phyloP scores from a whole-genome alignment of 2,329 filamentous ascomycete genomes.

The Pyrenophora teres region DNA sequence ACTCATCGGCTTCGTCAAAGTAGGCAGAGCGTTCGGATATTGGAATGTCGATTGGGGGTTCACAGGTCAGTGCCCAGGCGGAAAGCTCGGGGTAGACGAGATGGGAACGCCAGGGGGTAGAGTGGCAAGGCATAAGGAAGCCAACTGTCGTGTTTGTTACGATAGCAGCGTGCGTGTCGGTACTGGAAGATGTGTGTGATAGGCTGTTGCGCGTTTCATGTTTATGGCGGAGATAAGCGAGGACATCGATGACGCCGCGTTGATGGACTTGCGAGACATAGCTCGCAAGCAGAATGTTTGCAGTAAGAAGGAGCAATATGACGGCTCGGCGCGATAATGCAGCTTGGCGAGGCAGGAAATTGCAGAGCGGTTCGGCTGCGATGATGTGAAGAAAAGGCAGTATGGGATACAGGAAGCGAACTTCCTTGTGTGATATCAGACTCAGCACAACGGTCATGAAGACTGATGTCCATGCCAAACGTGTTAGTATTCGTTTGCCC shows the following conservation, averaged over 20 bases:
- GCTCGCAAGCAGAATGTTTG: slow-evolving; percentile 72
- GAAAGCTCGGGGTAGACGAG: slow-evolving; percentile 74
- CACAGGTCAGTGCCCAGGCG: slow-evolving; percentile 86
- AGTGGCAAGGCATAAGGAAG: slow-evolving; percentile 95
- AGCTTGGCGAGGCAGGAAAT: slow-evolving; percentile 62
- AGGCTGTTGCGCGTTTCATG: slow-evolving; percentile 59
- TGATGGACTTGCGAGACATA: slow-evolving; percentile 79
- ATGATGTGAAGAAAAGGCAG: slow-evolving; percentile 85
- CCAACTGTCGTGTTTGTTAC: slow-evolving; percentile 59
- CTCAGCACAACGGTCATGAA: slow-evolving; percentile 70
- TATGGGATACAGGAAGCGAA: slow-evolving; percentile 93
- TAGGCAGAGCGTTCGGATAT: slow-evolving; percentile 69
- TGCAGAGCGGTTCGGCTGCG: slow-evolving; percentile 67
- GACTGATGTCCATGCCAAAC: slow-evolving; percentile 53
- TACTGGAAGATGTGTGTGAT: slow-evolving; percentile 49
- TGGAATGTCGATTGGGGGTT: slow-evolving; percentile 77
- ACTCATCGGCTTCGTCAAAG: slow-evolving; percentile 86
- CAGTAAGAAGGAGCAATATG: slow-evolving; percentile 58
- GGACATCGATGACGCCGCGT: slow-evolving; percentile 74
- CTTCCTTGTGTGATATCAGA: slow-evolving; percentile 90
- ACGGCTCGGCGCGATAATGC: slow-evolving; percentile 55
- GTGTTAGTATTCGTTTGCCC: slow-evolving; percentile 23
- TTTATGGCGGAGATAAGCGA: slow-evolving; percentile 74
- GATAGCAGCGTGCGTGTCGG: background rate
- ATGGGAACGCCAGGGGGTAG: slow-evolving; percentile 91